Base-by-base conservation (phyloP, 345 rosid genomes). In the Litchi chinensis region DNA sequence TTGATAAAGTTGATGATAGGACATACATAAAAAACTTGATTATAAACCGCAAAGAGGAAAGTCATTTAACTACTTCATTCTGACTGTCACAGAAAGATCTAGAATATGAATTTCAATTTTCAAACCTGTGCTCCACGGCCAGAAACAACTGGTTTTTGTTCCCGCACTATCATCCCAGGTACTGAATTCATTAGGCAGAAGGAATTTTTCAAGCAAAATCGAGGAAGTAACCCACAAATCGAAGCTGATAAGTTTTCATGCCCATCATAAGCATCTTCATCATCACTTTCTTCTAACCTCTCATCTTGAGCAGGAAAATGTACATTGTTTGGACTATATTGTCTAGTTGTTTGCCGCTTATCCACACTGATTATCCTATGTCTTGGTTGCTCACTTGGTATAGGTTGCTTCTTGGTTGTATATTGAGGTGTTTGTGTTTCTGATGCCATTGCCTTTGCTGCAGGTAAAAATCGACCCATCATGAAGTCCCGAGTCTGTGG, bases 381-480 rank as follows among this genome's bases (percentile, higher is more conserved):
- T 59, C 79, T 85, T 5, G 86, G 77, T 19, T 69, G 85, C 74
- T 87, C 86, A 57, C 75, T 83, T 43, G 79, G 81, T 65, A 81
- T 73, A 59, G 87, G 86, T 19, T 79, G 94, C 85, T 87, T 92
- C 79, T 82, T 86, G 41, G 83, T 74, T 63, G 81, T 74, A 82
- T 86, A 76, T 52, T 80, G 88, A 81, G 93, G 87, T 71, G 88
- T 80, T 74, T 91, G 87, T 71, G 88, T 82, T 74, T 91, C 95
- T 60, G 93, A 90, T 72, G 97, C 88, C 93, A 92, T 86, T 22
- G 98, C 99, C 80, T 92, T 88, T 50, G 99, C 98, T 16, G 99
- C 97, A 46, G 99, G 99, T 83, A 93, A 84, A 83, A 95, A 95
- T 43, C 98, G 88, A 68, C 88, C 92, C 92, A 95, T 93, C 98